Conservation (phyloP, 805 yeast species). For the Candida mattraensis region DNA sequence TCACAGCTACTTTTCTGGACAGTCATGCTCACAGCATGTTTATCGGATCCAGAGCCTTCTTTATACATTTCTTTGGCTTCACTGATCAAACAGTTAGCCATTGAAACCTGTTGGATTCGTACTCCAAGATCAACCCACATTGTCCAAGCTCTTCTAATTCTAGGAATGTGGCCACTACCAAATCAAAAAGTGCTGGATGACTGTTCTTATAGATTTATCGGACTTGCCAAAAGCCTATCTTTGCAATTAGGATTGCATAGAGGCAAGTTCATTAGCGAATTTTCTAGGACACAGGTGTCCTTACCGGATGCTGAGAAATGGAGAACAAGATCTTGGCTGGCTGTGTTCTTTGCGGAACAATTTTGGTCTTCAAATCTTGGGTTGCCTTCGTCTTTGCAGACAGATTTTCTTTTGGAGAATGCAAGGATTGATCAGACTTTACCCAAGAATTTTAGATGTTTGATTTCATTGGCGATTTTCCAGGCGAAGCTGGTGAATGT, state of each 20-base stretch:
- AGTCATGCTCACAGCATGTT: constrained; percentile 80
- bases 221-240: constrained; percentile 80
- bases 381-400: constrained; percentile 80
- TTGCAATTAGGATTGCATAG: constrained; percentile 87
- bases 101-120: constrained; percentile 88
- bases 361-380: constrained; percentile 89
- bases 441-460: constrained; percentile 69
- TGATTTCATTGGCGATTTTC: constrained; percentile 73
- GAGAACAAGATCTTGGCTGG: constrained; percentile 93
- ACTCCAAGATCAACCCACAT: constrained; percentile 94
- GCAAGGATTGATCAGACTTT: constrained; percentile 66
- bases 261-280: constrained; percentile 88
- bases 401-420: constrained; percentile 78
- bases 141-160: constrained; percentile 82
- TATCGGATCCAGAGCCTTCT: constrained; percentile 85
- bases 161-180: constrained; percentile 90
- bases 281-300: constrained; percentile 84
- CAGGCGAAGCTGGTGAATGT: constrained; percentile 81
- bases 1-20: constrained; percentile 90
- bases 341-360: constrained; percentile 83
- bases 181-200: constrained; percentile 91
- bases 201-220: constrained; percentile 84
- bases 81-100: constrained; percentile 80
- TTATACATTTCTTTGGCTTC: constrained; percentile 74
- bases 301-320: constrained; percentile 90